Evolutionary conservation across 306 rosid species (phyloP), one percentile per base, ranked within the genome.

Genomic region (Quillaja saponaria): DNA sequence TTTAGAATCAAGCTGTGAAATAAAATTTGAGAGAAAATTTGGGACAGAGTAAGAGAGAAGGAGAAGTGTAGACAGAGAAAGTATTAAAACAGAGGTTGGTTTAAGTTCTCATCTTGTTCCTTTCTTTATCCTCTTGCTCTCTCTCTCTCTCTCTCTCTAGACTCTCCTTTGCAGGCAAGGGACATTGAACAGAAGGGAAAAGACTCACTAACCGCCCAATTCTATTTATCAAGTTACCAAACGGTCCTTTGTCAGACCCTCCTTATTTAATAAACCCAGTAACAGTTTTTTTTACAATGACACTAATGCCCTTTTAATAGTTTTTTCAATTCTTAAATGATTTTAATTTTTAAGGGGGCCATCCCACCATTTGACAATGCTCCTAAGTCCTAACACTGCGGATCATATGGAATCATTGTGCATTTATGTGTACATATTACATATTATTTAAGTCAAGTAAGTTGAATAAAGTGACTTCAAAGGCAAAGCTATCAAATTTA

Each of bases 151-250:
- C 53, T 76, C 72, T 78, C 53, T 64, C 50, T 42, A 20, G 25
- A 73, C 64, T 4, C 84, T 71, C 56, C 95, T 85, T 85, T 62
- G 94, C 84, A 82, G 88, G 87, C 77, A 73, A 84, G 90, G 84
- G 86, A 83, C 76, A 84, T 77, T 74, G 89, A 78, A 81, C 75
- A 39, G 38, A 69, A 74, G 75, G 13, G 85, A 81, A 87, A 49
- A 35, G 90, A 87, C 96, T 69, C 47, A 8, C 81, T 67, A 85
- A 79, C 94, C 68, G 94, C 82, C 70, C 38, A 48, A 60, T 61
- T 71, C 66, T 72, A 55, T 49, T 47, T 60, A 13, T 20, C 61
- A 31, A 78, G 73, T 83, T 79, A 85, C 94, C 82, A 81, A 80
- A 74, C 80, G 46, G 51, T 71, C 77, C 85, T 39, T n/a, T 69